These are phyloP conservation scores for Nigrospora sphaerica DNA, from an alignment of 2,329 filamentous ascomycete genomes.

Conservation along the genomic window DNA sequence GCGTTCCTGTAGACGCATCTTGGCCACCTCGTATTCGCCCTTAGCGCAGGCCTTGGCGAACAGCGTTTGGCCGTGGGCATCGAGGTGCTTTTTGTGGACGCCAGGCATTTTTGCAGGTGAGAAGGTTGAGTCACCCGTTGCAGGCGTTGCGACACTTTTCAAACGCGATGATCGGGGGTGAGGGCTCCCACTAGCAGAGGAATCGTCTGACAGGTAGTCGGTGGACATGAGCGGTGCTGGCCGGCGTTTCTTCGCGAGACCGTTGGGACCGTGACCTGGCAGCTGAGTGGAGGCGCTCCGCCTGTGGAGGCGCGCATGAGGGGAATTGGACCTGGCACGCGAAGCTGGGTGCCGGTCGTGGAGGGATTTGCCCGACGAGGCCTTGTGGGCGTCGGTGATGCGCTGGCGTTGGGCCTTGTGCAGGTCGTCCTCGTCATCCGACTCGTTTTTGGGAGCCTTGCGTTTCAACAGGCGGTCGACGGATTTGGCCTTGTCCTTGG, in stretches of 20 bases:
- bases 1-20: conserved; percentile 65
- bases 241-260: conserved; percentile 54
- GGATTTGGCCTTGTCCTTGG: conserved; percentile 40
- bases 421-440: conserved; percentile 49
- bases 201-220: conserved; percentile 63
- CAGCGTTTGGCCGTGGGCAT: conserved; percentile 86
- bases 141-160: conserved; percentile 47
- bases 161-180: conserved; percentile 52
- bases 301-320: conserved; percentile 50
- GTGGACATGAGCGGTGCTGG: conserved; percentile 55
- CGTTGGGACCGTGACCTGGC: conserved; percentile 22
- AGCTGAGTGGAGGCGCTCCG: conserved; percentile 54
- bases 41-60: conserved; percentile 85
- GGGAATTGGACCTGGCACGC: conserved; percentile 50
- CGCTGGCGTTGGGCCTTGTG: conserved; percentile 49
- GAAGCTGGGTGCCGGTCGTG: conserved; percentile 21
- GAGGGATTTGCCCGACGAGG: conserved; percentile 20
- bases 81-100: conserved; percentile 78
- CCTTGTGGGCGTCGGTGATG: conserved; percentile 35
- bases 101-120: conserved; percentile 58
- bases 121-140: conserved; percentile 51
- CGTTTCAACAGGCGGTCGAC: conserved; percentile 45
- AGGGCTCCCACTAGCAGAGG: conserved; percentile 53
- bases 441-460: conserved; percentile 46
- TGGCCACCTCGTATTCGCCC: conserved; percentile 74